phyloP scores from a whole-genome alignment of 257 asterid species.

The Primulina eburnea region DNA sequence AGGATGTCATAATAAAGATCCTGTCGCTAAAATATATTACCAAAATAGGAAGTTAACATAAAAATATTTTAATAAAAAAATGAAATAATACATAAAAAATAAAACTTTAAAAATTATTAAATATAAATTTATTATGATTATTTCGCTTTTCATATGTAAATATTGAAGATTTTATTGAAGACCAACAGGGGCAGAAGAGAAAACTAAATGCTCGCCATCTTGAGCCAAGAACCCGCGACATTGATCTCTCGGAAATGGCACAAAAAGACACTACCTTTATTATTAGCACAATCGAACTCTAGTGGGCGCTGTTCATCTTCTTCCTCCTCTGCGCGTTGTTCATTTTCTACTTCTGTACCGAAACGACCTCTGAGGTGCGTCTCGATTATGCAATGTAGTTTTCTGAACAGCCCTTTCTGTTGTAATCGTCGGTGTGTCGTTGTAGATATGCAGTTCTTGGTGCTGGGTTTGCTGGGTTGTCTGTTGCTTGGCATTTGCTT shows the following conservation, averaged over 20 bases:
- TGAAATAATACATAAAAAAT: too few species aligned
- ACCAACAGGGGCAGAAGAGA: not conserved
- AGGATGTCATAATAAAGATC: too few species aligned
- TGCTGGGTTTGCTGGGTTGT: constrained; percentile 97
- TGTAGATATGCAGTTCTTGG: constrained; percentile 92
- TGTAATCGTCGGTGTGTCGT: constrained; percentile 9
- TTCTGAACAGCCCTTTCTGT: not conserved
- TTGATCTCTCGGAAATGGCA: constrained; percentile 33
- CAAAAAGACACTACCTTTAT: not conserved
- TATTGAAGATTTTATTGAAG: too few species aligned
- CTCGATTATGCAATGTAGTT: not conserved
- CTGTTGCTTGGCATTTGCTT: constrained; percentile 91
- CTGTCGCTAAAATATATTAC: too few species aligned
- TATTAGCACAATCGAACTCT: constrained; percentile 1
- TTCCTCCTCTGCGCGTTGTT: constrained; percentile 25
- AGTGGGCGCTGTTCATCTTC: constrained; percentile 15
- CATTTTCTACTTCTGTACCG: constrained; percentile 31
- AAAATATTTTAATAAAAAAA: too few species aligned
- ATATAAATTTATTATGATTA: too few species aligned
- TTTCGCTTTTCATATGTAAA: too few species aligned
- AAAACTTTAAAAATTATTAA: too few species aligned
- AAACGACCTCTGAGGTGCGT: constrained; percentile 38
- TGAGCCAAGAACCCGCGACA: constrained; percentile 25
- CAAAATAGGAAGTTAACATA: too few species aligned
- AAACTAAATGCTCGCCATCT: constrained; percentile 9